Conservation (phyloP, 305 asterid species). For the Lippia alba region DNA sequence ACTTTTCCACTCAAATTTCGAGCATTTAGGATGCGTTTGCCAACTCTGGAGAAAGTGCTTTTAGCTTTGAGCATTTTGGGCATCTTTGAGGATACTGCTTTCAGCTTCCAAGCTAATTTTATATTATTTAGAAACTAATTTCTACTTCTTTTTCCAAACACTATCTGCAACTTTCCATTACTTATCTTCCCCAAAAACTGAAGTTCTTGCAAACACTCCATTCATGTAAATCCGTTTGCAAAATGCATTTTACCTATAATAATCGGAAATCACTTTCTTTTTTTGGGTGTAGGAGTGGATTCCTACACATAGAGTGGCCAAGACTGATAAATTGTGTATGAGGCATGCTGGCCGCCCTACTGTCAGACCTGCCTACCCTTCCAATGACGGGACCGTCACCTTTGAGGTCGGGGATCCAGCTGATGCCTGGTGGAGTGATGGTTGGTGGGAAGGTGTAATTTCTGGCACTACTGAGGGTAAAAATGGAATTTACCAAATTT, state of each 20-base stretch:
- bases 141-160: no score
- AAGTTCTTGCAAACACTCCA: no score
- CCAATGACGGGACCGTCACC: constrained; percentile 37
- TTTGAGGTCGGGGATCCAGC: constrained; percentile 77
- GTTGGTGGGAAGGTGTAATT: constrained; percentile 99
- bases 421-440: constrained; percentile 99
- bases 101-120: no score
- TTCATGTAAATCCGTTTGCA: constrained; percentile 1
- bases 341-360: constrained; percentile 71
- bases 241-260: neutral
- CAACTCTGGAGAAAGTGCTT: no score
- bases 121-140: no score
- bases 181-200: no score
- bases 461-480: constrained; percentile 43
- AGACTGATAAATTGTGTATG: constrained; percentile 83
- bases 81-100: no score
- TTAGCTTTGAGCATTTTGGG: no score
- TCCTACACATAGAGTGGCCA: constrained; percentile 70
- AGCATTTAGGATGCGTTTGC: neutral
- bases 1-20: neutral
- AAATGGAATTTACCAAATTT: constrained; percentile 60
- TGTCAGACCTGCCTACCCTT: constrained; percentile 65
- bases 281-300: constrained; percentile 73
- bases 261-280: constrained; percentile 13
- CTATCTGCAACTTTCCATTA: no score